A percentile compares a stretch with the other conserved stretches of the same genome.
phyloP scores from a whole-genome alignment of 352 stramenopile genomes.

The Aphanomyces cochlioides region DNA sequence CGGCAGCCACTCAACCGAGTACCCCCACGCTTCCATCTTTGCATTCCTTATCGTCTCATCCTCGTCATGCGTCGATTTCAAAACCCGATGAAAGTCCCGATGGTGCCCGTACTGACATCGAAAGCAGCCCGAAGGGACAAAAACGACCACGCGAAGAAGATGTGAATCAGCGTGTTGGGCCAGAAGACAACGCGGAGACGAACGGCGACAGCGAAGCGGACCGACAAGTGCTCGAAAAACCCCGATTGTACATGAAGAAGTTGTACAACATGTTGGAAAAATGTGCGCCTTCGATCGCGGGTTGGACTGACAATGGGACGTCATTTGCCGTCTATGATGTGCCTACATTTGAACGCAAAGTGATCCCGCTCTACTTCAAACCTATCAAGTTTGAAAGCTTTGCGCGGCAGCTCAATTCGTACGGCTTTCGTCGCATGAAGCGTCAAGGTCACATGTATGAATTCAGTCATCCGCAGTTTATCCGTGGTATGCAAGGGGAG shows the following conservation, averaged over 20 bases:
- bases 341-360: constrained; percentile 74
- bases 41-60: not conserved
- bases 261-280: constrained; percentile 88
- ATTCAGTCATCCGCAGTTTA: constrained; percentile 18
- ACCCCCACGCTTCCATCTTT: constrained; percentile 14
- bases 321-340: constrained; percentile 88
- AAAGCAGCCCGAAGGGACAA: constrained; percentile 18
- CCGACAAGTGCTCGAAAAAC: constrained; percentile 31
- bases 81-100: constrained; percentile 16
- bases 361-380: constrained; percentile 91
- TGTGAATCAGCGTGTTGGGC: too few species aligned
- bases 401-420: constrained; percentile 89
- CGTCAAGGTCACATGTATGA: constrained; percentile 20
- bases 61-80: constrained; percentile 3
- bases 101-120: constrained; percentile 13
- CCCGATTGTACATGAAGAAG: constrained; percentile 85
- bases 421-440: constrained; percentile 57
- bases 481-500: constrained; percentile 14
- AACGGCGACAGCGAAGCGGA: not conserved
- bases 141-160: constrained; percentile 7
- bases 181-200: not conserved
- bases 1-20: not conserved
- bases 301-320: constrained; percentile 71
- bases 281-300: constrained; percentile 63
- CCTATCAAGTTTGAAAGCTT: constrained; percentile 91